Evolutionary conservation across 441 rosid genomes (phyloP).

Genomic region (Populus hybrid): DNA sequence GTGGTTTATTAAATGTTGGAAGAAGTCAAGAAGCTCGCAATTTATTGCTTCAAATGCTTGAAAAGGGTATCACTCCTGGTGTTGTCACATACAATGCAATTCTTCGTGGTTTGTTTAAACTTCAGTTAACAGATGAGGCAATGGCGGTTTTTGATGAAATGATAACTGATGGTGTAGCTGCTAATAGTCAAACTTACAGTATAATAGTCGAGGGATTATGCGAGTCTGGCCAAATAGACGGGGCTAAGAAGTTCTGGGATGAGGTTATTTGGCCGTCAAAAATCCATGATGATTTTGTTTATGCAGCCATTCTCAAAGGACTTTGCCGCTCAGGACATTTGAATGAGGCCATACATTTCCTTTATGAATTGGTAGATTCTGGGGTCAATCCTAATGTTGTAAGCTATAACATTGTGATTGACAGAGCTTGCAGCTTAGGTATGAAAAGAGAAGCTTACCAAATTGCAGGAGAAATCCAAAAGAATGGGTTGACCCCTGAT

Average conservation of each 20-base stretch:
- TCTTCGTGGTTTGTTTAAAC: slow-evolving; percentile 57
- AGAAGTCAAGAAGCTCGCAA: slow-evolving; percentile 57
- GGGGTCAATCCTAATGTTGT: slow-evolving; percentile 60
- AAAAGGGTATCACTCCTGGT: slow-evolving; percentile 50
- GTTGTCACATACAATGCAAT: slow-evolving; percentile 71
- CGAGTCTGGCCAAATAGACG: slow-evolving; percentile 38
- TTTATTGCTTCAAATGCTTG: slow-evolving; percentile 42
- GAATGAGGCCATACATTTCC: slow-evolving; percentile 67
- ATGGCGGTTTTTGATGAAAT: slow-evolving; percentile 45
- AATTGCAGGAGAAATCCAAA: slow-evolving; percentile 68
- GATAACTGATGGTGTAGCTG: slow-evolving; percentile 42
- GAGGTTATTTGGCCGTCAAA: slow-evolving; percentile 77
- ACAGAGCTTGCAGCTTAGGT: slow-evolving; percentile 61
- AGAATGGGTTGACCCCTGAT: slow-evolving; percentile 63
- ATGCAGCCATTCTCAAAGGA: slow-evolving; percentile 77
- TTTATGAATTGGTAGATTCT: slow-evolving; percentile 66
- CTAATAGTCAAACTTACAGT: slow-evolving; percentile 49
- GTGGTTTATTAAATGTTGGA: slow-evolving; percentile 57
- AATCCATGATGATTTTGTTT: slow-evolving; percentile 63
- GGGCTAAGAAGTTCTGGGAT: slow-evolving; percentile 74
- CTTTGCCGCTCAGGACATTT: slow-evolving; percentile 48
- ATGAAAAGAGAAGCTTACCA: slow-evolving; percentile 77
- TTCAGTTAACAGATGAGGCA: slow-evolving; percentile 47
- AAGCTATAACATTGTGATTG: slow-evolving; percentile 69
- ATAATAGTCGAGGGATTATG: slow-evolving; percentile 60